Evolutionary conservation across 371 early-diverging fungal genomes (phyloP), one percentile per base, ranked within the genome.

Genomic region (Mucor indicus): DNA sequence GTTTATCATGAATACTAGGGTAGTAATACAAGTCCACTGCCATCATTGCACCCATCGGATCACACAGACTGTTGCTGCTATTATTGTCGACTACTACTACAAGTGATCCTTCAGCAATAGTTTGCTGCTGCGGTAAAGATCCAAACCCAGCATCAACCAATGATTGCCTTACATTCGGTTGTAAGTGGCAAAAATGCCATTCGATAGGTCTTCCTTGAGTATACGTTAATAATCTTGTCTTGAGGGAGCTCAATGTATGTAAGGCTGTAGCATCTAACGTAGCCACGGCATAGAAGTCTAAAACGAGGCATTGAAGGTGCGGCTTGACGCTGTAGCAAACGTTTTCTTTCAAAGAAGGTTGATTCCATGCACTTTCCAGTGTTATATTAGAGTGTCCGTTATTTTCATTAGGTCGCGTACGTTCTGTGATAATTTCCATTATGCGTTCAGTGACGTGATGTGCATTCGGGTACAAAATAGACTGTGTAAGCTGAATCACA

Each of bases 221-320:
- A 67, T 3, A 69, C 67, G 8, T 72, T 69, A 0, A 74, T 62
- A 38, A 74, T 72, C 1, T 59, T 53, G 54, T 4, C 69, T 68
- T 2, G 61, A 47, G 12, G 69, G 69, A 15, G 69, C 50, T 15
- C 91, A 75, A 16, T 77, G 79, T 75, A 50, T 91, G 89, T 21
- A 86, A 50, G 25, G 89, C 93, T 1, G 91, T 87, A 11, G 84
- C 74, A 49, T 94, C 95, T 31, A 92, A 67, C 19, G 72, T 64
- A 37, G 84, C 81, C 21, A 91, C 91, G 4, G 81, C 80, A 0
- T 84, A 64, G 45, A 94, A 79, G 60, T 92, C 92, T 15, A 94
- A 69, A 17, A 94, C 60, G 22, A 94, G 64, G 59, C 29, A 21
- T 21, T 13, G 20, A 30, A 21, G 8, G 29, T 22, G 2, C 17